phyloP scores from a whole-genome alignment of 1,139 yeast genomes.

The Yueomyces sp. region DNA sequence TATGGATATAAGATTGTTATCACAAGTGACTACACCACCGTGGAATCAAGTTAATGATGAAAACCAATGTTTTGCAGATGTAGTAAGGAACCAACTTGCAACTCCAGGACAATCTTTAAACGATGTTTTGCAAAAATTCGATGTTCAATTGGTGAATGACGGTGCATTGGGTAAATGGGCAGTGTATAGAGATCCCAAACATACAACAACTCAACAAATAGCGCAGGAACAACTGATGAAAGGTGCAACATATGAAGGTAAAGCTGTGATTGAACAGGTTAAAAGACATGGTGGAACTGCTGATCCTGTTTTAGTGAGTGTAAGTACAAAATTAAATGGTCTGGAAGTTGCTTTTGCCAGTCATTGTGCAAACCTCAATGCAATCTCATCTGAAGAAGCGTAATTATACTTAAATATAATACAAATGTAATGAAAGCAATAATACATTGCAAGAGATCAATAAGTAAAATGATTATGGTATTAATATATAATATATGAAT shows the following conservation, averaged over 20 bases:
- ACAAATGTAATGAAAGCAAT: too few relatives aligned
- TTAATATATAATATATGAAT: too few relatives aligned
- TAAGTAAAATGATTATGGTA: too few relatives aligned
- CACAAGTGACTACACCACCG: slow-evolving; percentile 23
- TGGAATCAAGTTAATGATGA: slow-evolving; percentile 23
- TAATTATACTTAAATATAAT: too few relatives aligned
- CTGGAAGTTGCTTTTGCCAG: slow-evolving; percentile 16
- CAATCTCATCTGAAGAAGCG: background rate
- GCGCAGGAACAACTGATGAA: slow-evolving; percentile 25
- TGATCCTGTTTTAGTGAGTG: slow-evolving; percentile 34
- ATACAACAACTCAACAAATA: slow-evolving; percentile 19
- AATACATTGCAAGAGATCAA: too few relatives aligned
- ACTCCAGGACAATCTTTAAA: slow-evolving; percentile 14
- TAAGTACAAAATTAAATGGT: slow-evolving; percentile 29
- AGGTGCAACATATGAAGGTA: slow-evolving; percentile 28
- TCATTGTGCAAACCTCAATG: background rate
- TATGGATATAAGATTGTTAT: slow-evolving; percentile 19
- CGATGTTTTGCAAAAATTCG: slow-evolving; percentile 11
- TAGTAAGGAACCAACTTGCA: slow-evolving; percentile 15
- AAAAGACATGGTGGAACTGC: slow-evolving; percentile 29
- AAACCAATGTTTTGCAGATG: slow-evolving; percentile 21
- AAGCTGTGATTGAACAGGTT: slow-evolving; percentile 30
- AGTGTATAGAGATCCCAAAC: slow-evolving; percentile 13
- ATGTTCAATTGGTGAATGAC: slow-evolving; percentile 20
- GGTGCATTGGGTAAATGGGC: slow-evolving; percentile 15